Evolutionary conservation across 2,329 filamentous ascomycete genomes (phyloP).

Genomic region (Elsinoe perseae): DNA sequence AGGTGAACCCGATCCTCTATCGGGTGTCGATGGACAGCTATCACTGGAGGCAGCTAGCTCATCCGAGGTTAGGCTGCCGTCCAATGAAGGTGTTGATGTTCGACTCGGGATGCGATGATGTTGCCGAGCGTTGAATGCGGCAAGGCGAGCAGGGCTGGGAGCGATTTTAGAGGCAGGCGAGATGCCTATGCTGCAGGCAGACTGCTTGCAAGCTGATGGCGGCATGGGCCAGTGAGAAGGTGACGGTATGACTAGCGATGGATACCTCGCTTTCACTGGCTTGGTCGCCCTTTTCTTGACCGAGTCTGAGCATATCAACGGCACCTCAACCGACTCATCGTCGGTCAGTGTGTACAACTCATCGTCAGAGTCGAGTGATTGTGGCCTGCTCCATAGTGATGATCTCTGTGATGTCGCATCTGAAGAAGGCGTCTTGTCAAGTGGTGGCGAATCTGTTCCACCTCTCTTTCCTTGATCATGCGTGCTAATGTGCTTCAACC

Average conservation of each 20-base stretch:
- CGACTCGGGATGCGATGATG: constrained; percentile 59
- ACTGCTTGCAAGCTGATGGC: constrained; percentile 43
- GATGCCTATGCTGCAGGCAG: constrained; percentile 34
- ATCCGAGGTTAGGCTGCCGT: constrained; percentile 82
- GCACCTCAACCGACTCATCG: constrained; percentile 56
- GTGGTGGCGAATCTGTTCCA: not conserved
- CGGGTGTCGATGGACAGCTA: constrained; percentile 78
- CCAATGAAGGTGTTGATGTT: constrained; percentile 78
- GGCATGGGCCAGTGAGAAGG: constrained; percentile 51
- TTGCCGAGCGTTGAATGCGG: constrained; percentile 53
- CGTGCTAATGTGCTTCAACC: constrained; percentile 5
- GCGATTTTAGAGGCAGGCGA: constrained; percentile 41
- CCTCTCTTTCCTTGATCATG: not conserved
- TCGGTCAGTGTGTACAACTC: constrained; percentile 84
- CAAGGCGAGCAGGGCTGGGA: constrained; percentile 46
- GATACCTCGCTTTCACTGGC: constrained; percentile 40
- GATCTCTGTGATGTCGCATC: constrained; percentile 33
- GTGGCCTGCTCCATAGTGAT: constrained; percentile 54
- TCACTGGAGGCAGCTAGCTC: constrained; percentile 61
- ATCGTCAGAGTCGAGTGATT: constrained; percentile 65
- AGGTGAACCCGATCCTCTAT: constrained; percentile 50
- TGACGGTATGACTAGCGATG: constrained; percentile 52
- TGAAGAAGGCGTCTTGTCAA: constrained; percentile 50
- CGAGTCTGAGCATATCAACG: constrained; percentile 45
- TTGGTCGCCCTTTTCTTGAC: constrained; percentile 36